Evolutionary conservation across 1,284 basidiomycete genomes (phyloP), one percentile per base, ranked within the genome.

Genomic region (Macrocystidia cucumis): DNA sequence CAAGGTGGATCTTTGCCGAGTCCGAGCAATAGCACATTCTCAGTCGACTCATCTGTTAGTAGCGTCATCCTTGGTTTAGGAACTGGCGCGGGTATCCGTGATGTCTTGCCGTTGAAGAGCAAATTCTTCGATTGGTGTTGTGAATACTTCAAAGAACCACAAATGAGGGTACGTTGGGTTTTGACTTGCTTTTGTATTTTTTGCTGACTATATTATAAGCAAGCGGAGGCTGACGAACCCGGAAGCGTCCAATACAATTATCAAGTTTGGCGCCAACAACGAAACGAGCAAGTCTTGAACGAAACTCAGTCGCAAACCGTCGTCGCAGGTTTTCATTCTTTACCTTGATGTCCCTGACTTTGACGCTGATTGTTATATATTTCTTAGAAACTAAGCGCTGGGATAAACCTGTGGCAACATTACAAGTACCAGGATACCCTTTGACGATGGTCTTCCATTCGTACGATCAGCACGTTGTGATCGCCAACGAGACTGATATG

Each of bases 91-190:
- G 76, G 75, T 3, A 74, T 87, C 32, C 64, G 76, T 31, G 81
- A 87, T 46, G 69, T 76, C 6, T 62, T 98, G 41, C 95, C 95
- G 0, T 62, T 98, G 48, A 91, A 91, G 61, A 92, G 89, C 51
- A 74, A 78, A 2, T 93, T 91, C 58, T 98, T 89, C 54, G 92
- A 96, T 52, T 98, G 91, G 90, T 92, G 91, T 42, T 80, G 82
- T 50, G 93, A 98, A 55, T 98, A 98, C 57, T 98, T 97, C 66
- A 92, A 89, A 44, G 93, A 98, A 59, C 92, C 95, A 3, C 95
- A 96, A 59, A 96, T 97, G 92, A 83, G 90, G 65, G 89, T 91
- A 50, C 49, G 80, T 62, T 5, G 6, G 13, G 23, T 13, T 29
- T 34, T 24, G 9, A 4, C n/a, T 5, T 28, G 18, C 11, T 4